These are phyloP conservation scores for Hordeum marinum DNA, from an alignment of 176 grass and related monocot genomes.

Conservation along the genomic window DNA sequence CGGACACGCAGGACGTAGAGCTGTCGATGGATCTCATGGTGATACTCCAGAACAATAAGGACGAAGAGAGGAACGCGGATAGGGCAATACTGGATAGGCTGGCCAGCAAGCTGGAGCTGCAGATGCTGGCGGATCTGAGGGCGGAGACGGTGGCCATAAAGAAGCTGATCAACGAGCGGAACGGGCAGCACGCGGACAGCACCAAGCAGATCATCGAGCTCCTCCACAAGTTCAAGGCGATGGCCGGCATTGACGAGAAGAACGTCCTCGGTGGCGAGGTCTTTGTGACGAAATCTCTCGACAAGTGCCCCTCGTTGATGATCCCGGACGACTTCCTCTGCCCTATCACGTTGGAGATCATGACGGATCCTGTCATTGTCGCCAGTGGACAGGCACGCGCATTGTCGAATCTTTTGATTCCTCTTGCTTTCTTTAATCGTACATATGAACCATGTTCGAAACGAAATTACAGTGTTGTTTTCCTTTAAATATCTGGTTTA, in stretches of 20 bases:
- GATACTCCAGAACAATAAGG: constrained; percentile 46
- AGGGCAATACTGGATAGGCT: constrained; percentile 59
- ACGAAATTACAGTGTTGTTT: neutral
- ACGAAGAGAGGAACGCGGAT: constrained; percentile 52
- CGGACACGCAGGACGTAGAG: constrained; percentile 73
- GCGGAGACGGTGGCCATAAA: constrained; percentile 73
- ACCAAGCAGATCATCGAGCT: constrained; percentile 52
- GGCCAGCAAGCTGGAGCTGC: constrained; percentile 62
- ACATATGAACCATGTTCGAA: neutral
- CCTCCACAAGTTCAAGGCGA: constrained; percentile 55
- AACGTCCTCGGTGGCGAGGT: constrained; percentile 56
- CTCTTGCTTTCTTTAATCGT: neutral
- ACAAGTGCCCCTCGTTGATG: constrained; percentile 65
- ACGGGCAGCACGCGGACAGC: constrained; percentile 32
- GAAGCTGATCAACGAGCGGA: constrained; percentile 54
- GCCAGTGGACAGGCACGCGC: constrained; percentile 47
- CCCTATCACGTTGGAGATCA: constrained; percentile 65
- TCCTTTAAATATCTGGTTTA: neutral
- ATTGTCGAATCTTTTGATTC: neutral
- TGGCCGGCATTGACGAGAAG: constrained; percentile 52
- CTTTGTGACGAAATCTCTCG: constrained; percentile 41
- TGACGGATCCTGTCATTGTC: constrained; percentile 67
- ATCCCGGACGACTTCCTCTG: constrained; percentile 69
- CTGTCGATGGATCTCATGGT: constrained; percentile 79
- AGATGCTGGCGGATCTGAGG: constrained; percentile 56